phyloP scores from a whole-genome alignment of 495 filamentous ascomycete species.

The Xylaria venustula region DNA sequence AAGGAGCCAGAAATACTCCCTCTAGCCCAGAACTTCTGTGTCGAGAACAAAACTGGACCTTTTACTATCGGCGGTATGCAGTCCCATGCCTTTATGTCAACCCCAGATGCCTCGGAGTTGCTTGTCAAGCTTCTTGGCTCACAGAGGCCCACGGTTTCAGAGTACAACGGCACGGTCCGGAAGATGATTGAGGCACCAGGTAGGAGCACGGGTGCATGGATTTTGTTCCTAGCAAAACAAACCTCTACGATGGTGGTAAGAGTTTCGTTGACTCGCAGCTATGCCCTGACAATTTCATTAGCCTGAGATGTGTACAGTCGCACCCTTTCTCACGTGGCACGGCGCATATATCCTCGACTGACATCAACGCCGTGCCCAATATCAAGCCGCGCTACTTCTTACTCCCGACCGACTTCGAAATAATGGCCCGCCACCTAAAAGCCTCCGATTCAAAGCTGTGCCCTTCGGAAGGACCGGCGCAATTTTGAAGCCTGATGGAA shows the following conservation, averaged over 20 bases:
- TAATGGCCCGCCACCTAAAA: conserved; percentile 36
- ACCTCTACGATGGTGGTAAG: conserved; percentile 10
- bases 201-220: conserved; percentile 6
- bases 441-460: not conserved
- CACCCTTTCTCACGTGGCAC: conserved; percentile 56
- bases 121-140: conserved; percentile 5
- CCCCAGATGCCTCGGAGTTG: conserved; percentile 4
- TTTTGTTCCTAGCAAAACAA: conserved; percentile 17
- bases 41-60: conserved; percentile 17
- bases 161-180: conserved; percentile 12
- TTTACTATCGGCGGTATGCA: conserved; percentile 18
- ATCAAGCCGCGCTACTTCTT: conserved; percentile 61
- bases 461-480: not conserved
- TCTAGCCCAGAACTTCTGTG: conserved; percentile 10
- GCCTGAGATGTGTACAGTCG: conserved; percentile 37
- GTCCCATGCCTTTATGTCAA: conserved; percentile 19
- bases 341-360: conserved; percentile 51
- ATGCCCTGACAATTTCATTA: conserved; percentile 37
- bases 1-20: conserved; percentile 17
- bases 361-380: conserved; percentile 59
- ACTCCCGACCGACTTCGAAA: conserved; percentile 50
- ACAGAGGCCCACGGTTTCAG: not conserved
- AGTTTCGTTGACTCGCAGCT: conserved; percentile 10
- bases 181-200: conserved; percentile 12
- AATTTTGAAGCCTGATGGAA: conserved; percentile 10